phyloP scores from a whole-genome alignment of 768 basidiomycete species.

The Macrocybe gigantea region DNA sequence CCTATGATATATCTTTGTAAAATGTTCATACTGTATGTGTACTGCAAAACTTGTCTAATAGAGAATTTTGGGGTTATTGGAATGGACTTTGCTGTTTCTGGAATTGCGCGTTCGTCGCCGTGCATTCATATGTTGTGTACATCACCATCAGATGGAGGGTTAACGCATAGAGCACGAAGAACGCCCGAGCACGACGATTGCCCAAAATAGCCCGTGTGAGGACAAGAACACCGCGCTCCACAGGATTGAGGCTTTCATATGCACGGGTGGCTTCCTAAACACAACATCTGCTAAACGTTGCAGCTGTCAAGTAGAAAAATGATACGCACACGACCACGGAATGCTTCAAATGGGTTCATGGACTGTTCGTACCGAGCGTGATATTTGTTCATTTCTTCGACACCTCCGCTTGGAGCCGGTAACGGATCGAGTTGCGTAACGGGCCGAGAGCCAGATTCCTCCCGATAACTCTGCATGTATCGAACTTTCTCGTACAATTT shows the following conservation, averaged over 20 bases:
- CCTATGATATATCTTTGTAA: slow-evolving; percentile 6
- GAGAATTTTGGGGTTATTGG: slow-evolving; percentile 17
- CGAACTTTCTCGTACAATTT: slow-evolving; percentile 99
- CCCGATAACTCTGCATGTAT: slow-evolving; percentile 96
- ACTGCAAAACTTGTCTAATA: slow-evolving; percentile 20
- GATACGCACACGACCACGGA: slow-evolving; percentile 81
- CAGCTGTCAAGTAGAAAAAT: slow-evolving; percentile 2
- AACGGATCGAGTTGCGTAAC: slow-evolving; percentile 66
- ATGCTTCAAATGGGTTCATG: slow-evolving; percentile 98
- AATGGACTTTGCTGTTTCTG: slow-evolving; percentile 48
- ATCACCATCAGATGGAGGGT: slow-evolving; percentile 78
- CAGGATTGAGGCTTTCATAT: slow-evolving; percentile 84
- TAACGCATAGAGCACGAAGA: slow-evolving; percentile 85
- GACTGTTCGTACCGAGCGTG: slow-evolving; percentile 90
- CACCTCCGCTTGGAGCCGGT: slow-evolving; percentile 37
- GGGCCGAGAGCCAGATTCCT: slow-evolving; percentile 55
- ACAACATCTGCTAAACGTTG: not conserved
- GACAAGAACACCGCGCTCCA: slow-evolving; percentile 83
- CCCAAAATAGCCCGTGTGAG: slow-evolving; percentile 84
- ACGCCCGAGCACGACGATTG: slow-evolving; percentile 82
- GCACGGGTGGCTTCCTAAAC: slow-evolving; percentile 89
- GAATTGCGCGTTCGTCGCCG: slow-evolving; percentile 34
- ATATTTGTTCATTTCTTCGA: slow-evolving; percentile 84
- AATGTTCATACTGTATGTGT: slow-evolving; percentile 17
- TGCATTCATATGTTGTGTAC: slow-evolving; percentile 73